A percentile compares a stretch with the other conserved stretches of the same genome.
These are phyloP conservation scores for Phylloporus sp. DNA, from an alignment of 768 basidiomycete species.

Conservation along the genomic window DNA sequence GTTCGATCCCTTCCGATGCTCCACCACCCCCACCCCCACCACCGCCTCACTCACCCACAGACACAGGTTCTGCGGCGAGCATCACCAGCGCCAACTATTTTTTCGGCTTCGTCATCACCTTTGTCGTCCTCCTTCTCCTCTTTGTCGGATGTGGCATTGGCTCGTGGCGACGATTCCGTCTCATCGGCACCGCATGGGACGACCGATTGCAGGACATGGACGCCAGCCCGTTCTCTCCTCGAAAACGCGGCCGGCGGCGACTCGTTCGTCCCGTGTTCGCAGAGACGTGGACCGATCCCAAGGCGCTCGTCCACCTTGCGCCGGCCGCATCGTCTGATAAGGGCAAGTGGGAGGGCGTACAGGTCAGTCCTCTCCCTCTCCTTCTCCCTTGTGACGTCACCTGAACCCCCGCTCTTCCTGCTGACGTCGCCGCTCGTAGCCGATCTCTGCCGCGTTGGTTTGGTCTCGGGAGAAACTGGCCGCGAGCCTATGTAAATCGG, in stretches of 20 bases:
- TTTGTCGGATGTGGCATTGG: slow-evolving; percentile 49
- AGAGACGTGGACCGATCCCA: slow-evolving; percentile 17
- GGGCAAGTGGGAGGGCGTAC: slow-evolving; percentile 14
- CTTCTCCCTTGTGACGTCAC: neutral
- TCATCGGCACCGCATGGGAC: slow-evolving; percentile 21
- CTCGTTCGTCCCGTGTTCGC: slow-evolving; percentile 14
- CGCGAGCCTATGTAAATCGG: neutral
- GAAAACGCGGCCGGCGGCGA: slow-evolving; percentile 18
- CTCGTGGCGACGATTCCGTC: slow-evolving; percentile 37
- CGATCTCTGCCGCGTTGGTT: slow-evolving; percentile 19
- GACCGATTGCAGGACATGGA: slow-evolving; percentile 15
- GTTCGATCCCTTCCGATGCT: neutral
- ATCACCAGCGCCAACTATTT: slow-evolving; percentile 27
- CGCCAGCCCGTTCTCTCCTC: neutral
- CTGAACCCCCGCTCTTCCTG: neutral
- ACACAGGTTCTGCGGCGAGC: neutral
- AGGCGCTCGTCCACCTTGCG: neutral
- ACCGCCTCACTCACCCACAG: neutral
- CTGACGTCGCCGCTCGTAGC: slow-evolving; percentile 8
- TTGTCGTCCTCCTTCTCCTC: slow-evolving; percentile 37
- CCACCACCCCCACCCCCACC: neutral
- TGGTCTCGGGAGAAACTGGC: slow-evolving; percentile 13
- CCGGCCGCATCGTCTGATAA: neutral
- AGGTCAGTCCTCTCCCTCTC: slow-evolving; percentile 16
- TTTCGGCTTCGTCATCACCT: slow-evolving; percentile 32